These are phyloP conservation scores for Centaurea solstitialis DNA, from an alignment of 129 eudicot species.

Conservation along the genomic window DNA sequence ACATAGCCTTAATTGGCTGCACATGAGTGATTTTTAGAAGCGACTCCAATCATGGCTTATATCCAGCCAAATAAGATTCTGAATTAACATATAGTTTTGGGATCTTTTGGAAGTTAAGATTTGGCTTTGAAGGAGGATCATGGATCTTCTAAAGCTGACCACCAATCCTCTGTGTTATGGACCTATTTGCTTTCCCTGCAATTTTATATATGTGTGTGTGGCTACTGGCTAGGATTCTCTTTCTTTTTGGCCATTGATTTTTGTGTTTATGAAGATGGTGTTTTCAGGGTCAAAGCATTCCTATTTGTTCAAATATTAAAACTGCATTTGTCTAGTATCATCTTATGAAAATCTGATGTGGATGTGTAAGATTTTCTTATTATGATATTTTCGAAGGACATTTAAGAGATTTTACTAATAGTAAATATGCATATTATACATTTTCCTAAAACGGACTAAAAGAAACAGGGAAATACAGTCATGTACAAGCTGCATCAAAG, in stretches of 20 bases:
- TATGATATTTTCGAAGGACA: neutral
- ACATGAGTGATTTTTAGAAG: neutral
- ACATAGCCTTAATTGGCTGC: neutral
- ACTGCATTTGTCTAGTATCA: neutral
- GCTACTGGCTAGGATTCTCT: neutral
- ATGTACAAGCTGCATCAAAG: too few relatives aligned
- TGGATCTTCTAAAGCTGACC: neutral
- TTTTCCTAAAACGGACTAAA: too few relatives aligned
- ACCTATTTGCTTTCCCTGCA: neutral
- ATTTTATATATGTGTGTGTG: neutral
- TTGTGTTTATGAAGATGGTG: neutral
- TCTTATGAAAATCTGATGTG: slow-evolving; percentile 1
- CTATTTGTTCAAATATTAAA: neutral
- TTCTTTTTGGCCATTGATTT: neutral
- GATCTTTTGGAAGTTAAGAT: neutral
- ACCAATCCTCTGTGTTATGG: neutral
- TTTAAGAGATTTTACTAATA: neutral
- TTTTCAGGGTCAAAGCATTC: neutral
- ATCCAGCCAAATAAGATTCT: neutral
- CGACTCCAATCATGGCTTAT: neutral
- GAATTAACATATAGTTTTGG: neutral
- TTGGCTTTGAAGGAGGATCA: neutral
- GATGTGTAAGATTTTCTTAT: slow-evolving; percentile 10
- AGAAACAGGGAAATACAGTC: too few relatives aligned
- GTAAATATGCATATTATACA: too few relatives aligned